A percentile compares a stretch with the other conserved stretches of the same genome.
These are phyloP conservation scores for Amanita brunnescens DNA, from an alignment of 768 basidiomycete genomes.

Conservation along the genomic window DNA sequence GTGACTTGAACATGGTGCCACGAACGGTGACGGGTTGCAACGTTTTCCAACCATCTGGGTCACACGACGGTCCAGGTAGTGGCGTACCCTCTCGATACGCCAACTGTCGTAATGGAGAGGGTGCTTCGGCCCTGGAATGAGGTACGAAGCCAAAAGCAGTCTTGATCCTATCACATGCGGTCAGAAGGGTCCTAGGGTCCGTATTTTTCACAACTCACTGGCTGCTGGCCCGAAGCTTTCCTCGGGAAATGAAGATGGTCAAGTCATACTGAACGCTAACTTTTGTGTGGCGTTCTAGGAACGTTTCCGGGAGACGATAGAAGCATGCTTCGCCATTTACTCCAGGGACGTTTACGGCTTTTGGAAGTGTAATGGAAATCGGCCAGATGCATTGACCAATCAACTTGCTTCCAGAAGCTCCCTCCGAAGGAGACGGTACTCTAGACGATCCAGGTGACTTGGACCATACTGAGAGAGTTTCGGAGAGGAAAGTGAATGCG, in stretches of 20 bases:
- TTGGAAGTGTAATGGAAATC: constrained; percentile 37
- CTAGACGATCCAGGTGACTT: constrained; percentile 32
- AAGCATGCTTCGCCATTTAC: constrained; percentile 27
- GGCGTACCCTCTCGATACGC: constrained; percentile 38
- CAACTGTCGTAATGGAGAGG: constrained; percentile 39
- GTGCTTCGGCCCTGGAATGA: constrained; percentile 33
- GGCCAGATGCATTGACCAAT: constrained; percentile 40
- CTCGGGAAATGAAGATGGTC: constrained; percentile 34
- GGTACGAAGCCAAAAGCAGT: constrained; percentile 49
- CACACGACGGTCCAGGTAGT: constrained; percentile 36
- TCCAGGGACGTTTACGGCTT: constrained; percentile 31
- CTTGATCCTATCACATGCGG: constrained; percentile 27
- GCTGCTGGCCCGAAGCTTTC: constrained; percentile 39
- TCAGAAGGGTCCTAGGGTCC: neutral
- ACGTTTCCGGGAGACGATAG: constrained; percentile 42
- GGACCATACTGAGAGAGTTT: constrained; percentile 39
- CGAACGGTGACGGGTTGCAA: constrained; percentile 30
- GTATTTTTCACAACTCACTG: constrained; percentile 23
- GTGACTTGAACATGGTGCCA: constrained; percentile 31
- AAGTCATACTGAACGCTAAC: constrained; percentile 47
- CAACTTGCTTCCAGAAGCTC: constrained; percentile 32
- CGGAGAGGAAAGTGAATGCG: constrained; percentile 35
- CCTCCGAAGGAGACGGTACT: constrained; percentile 33
- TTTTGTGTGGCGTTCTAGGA: constrained; percentile 38
- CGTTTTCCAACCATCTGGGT: constrained; percentile 47